phyloP scores from a whole-genome alignment of 2,329 filamentous ascomycete species.

The Pseudogymnoascus sp. region DNA sequence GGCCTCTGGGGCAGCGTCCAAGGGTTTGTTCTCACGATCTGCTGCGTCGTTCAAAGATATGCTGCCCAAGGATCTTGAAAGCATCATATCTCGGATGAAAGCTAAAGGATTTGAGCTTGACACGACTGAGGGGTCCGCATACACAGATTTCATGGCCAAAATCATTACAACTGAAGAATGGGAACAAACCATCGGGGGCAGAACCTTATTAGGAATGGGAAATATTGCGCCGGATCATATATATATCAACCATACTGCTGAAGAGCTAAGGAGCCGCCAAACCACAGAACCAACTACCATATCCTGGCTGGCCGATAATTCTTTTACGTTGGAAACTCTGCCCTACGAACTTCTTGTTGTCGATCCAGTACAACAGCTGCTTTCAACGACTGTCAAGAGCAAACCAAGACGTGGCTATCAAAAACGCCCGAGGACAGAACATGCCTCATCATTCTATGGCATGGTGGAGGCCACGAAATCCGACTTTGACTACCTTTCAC shows the following conservation, averaged over 20 bases:
- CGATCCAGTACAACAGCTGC: constrained; percentile 24
- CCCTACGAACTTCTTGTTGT: constrained; percentile 35
- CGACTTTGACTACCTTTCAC: background rate
- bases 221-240: constrained; percentile 31
- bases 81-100: constrained; percentile 28
- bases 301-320: constrained; percentile 33
- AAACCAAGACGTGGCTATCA: constrained; percentile 7
- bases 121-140: background rate
- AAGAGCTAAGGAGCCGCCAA: constrained; percentile 16
- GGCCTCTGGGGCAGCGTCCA: background rate
- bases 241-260: constrained; percentile 32
- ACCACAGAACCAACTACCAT: constrained; percentile 17
- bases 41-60: constrained; percentile 22
- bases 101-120: constrained; percentile 16
- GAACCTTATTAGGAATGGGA: constrained; percentile 28
- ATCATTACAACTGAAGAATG: constrained; percentile 37
- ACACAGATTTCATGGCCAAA: constrained; percentile 26
- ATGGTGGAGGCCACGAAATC: constrained; percentile 9
- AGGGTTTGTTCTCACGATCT: background rate
- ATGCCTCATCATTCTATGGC: background rate
- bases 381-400: constrained; percentile 11
- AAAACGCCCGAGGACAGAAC: background rate
- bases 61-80: constrained; percentile 27
- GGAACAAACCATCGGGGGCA: constrained; percentile 35
- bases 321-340: constrained; percentile 35